Evolutionary conservation across 768 basidiomycete genomes (phyloP), one percentile per base, ranked within the genome.

Genomic region (Leucogyrophana mollusca): DNA sequence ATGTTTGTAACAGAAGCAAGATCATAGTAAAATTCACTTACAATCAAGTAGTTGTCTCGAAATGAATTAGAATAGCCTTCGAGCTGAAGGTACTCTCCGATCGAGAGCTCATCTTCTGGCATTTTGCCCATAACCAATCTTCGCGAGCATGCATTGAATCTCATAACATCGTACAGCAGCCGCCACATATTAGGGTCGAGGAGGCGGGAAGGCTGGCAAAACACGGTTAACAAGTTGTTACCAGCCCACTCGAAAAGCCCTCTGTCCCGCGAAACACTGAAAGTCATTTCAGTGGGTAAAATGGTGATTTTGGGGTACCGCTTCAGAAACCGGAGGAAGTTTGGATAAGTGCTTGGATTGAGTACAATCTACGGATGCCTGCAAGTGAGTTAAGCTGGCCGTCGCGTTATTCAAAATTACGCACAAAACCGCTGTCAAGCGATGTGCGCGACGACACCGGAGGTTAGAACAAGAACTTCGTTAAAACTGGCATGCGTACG

Each of bases 311-410:
- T 56, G 4, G 73, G 66, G 38, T 76, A 69, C 22, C 71, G 60
- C 13, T 68, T 63, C 25, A 90, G 72, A 59, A 90, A 91, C 34
- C 78, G 75, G 40, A 87, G 73, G 58, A 90, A 87, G 61, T 90
- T 89, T 17, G 87, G 89, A 56, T 89, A 90, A 0, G 87, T 87
- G 30, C 69, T 70, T 0, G 86, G 83, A 58, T 90, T 89, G 63
- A 85, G 80, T 6, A 89, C 87, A 53, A 89, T 86, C 84, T 87
- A 55, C 3, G n/a, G n/a, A 36, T 13, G 4, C 20, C 34, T 11
- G 34, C 5, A 24, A 21, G 21, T 32, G 2, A 34, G 17, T 41
- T 25, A 10, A 16, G 21, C 9, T 4, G 9, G 3, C 27, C 21
- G 20, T 23, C 7, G 5, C 20, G 8, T 14, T 40, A 42, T 30